These are phyloP conservation scores for Fraxinus albicans DNA, from an alignment of 305 asterid genomes.

Conservation along the genomic window DNA sequence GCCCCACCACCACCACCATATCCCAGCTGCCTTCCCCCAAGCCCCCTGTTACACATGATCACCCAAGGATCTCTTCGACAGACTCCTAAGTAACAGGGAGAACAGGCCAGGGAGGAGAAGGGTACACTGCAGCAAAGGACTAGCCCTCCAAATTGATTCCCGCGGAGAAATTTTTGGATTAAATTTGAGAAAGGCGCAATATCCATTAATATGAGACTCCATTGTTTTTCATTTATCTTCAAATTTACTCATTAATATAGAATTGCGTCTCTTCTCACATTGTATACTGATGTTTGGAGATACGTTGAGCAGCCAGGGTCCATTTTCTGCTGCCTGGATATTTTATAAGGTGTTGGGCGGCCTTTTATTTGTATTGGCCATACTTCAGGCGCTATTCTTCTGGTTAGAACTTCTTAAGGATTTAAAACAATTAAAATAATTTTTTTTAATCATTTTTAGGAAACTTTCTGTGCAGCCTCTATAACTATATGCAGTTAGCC, in stretches of 20 bases:
- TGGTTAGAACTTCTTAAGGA: not conserved
- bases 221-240: not conserved
- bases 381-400: not conserved
- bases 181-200: not conserved
- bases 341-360: not conserved
- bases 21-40: not conserved
- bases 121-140: not conserved
- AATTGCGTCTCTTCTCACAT: not conserved
- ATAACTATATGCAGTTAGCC: not conserved
- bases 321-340: not conserved
- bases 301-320: not conserved
- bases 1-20: not conserved
- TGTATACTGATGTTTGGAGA: not conserved
- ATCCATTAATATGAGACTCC: not conserved
- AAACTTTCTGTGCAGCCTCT: not conserved
- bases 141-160: not conserved
- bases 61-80: not conserved
- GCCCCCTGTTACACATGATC: not conserved
- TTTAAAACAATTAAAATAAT: not conserved
- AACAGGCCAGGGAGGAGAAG: not conserved
- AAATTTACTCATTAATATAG: not conserved
- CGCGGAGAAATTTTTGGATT: not conserved
- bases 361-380: not conserved
- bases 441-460: not conserved
- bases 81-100: not conserved